A percentile compares a stretch with the other conserved stretches of the same genome.
Evolutionary conservation across 1,284 basidiomycete genomes (phyloP).

Genomic region (Ganoderma meredithae): DNA sequence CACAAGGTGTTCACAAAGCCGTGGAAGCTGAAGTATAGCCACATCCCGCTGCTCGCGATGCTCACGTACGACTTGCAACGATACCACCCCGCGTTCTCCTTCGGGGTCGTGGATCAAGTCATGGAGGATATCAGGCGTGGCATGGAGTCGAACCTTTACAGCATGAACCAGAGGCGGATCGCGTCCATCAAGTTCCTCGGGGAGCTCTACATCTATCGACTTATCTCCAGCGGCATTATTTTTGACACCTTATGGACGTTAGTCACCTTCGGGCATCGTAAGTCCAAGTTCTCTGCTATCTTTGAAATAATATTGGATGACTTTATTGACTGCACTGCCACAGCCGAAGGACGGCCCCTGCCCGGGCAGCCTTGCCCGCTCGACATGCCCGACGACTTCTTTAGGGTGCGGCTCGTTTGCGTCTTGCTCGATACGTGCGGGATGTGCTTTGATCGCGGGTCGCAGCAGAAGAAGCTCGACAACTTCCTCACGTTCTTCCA

Average conservation of each 20-base stretch:
- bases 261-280: constrained; percentile 96
- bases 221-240: constrained; percentile 88
- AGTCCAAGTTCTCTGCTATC: constrained; percentile 54
- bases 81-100: constrained; percentile 89
- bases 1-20: constrained; percentile 93
- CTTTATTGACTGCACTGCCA: constrained; percentile 19
- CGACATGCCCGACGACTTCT: constrained; percentile 96
- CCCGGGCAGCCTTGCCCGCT: constrained; percentile 80
- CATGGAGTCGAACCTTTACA: constrained; percentile 95
- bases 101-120: constrained; percentile 92
- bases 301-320: constrained; percentile 8
- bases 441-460: constrained; percentile 96
- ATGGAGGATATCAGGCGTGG: constrained; percentile 92
- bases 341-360: constrained; percentile 90
- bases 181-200: constrained; percentile 94
- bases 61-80: constrained; percentile 93
- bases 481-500: constrained; percentile 94
- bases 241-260: constrained; percentile 96
- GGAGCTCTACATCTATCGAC: constrained; percentile 97
- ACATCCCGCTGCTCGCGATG: constrained; percentile 92
- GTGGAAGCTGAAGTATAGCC: constrained; percentile 95
- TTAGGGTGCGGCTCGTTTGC: constrained; percentile 92
- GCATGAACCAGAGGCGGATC: constrained; percentile 92
- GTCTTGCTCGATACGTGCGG: constrained; percentile 95
- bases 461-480: constrained; percentile 91